A percentile compares a stretch with the other conserved stretches of the same genome.
Evolutionary conservation across 306 rosid genomes (phyloP).

Genomic region (Trifolium fragiferum): DNA sequence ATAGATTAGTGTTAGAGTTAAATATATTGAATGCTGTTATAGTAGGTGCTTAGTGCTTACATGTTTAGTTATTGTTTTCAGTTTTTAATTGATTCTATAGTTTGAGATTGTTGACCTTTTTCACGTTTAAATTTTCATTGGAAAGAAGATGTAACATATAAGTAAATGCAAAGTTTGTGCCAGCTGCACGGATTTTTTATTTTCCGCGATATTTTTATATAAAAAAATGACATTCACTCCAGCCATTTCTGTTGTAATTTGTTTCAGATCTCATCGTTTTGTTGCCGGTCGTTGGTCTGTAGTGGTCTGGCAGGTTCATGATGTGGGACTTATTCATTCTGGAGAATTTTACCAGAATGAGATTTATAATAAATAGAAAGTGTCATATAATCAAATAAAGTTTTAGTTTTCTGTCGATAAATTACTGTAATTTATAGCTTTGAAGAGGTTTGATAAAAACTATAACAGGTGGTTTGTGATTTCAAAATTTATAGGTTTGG

Average conservation of each 20-base stretch:
- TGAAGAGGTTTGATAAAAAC: background rate
- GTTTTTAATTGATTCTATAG: slow-evolving; percentile 19
- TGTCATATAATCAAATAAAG: background rate
- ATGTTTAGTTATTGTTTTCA: too few species aligned
- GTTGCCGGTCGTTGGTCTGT: slow-evolving; percentile 28
- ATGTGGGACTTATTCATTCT: slow-evolving; percentile 10
- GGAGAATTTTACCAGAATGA: slow-evolving; percentile 23
- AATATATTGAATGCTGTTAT: too few species aligned
- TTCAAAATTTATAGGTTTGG: too few species aligned
- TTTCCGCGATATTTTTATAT: slow-evolving; percentile 16
- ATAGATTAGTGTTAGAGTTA: too few species aligned
- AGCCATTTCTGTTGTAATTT: background rate
- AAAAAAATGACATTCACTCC: slow-evolving; percentile 6
- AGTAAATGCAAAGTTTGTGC: background rate
- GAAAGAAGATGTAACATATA: slow-evolving; percentile 17
- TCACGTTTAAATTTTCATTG: background rate
- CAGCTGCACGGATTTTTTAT: slow-evolving; percentile 5
- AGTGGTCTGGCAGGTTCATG: slow-evolving; percentile 17
- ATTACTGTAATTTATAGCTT: slow-evolving; percentile 30
- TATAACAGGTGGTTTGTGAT: slow-evolving; percentile 12
- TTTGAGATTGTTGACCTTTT: slow-evolving; percentile 5
- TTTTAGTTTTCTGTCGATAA: slow-evolving; percentile 31
- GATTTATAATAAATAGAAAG: slow-evolving; percentile 18
- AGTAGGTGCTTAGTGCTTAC: too few species aligned
- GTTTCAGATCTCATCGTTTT: slow-evolving; percentile 33